A percentile compares a stretch with the other conserved stretches of the same genome.
Evolutionary conservation across 108 stramenopile species (phyloP).

Genomic region (Fragilariopsis cylindrus): DNA sequence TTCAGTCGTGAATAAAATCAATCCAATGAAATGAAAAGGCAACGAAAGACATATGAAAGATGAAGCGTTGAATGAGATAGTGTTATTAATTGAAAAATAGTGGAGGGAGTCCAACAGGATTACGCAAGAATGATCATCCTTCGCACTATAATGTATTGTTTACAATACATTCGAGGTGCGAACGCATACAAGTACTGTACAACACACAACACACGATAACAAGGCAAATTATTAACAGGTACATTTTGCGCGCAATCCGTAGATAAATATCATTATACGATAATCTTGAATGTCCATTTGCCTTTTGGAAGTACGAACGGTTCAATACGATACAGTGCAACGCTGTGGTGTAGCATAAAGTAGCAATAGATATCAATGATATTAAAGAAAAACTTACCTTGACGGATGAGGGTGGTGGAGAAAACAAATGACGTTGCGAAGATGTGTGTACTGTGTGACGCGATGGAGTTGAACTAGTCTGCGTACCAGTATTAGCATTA

Average conservation of each 20-base stretch:
- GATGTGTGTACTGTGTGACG: not conserved
- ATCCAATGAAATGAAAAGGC: constrained; percentile 2
- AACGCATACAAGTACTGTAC: not conserved
- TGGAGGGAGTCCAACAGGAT: constrained; percentile 23
- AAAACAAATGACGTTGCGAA: not conserved
- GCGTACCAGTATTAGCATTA: not conserved
- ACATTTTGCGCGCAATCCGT: no score
- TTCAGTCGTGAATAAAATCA: constrained; percentile 28
- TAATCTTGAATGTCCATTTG: no score
- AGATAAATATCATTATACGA: no score
- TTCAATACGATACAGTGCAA: not conserved
- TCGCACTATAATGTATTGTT: not conserved
- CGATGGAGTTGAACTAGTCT: not conserved
- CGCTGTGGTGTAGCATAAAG: not conserved
- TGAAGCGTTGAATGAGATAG: constrained; percentile 25
- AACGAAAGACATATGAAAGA: not conserved
- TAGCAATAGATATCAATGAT: not conserved
- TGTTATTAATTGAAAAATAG: constrained; percentile 19
- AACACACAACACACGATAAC: not conserved
- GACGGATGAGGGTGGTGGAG: constrained; percentile 3
- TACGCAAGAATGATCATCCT: constrained; percentile 3
- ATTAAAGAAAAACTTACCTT: not conserved
- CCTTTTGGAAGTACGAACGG: no score
- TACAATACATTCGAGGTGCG: not conserved
- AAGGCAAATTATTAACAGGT: not conserved